These are phyloP conservation scores for Candida chilensis DNA, from an alignment of 805 yeast species.

Conservation along the genomic window DNA sequence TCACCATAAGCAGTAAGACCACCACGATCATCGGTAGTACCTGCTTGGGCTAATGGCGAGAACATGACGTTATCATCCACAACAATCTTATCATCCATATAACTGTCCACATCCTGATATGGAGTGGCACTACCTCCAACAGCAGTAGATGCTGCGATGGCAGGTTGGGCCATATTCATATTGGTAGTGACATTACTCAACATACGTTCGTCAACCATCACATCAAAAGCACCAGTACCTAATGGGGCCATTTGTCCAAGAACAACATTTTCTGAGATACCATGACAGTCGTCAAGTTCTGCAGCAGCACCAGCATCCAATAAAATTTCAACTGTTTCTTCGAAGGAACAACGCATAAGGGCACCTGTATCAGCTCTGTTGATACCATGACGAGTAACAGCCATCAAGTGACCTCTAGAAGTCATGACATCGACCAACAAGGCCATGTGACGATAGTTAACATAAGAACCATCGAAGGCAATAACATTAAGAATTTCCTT, in stretches of 20 bases:
- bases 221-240: slow-evolving; percentile 97
- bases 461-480: slow-evolving; percentile 99
- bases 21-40: slow-evolving; percentile 70
- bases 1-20: slow-evolving; percentile 90
- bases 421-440: slow-evolving; percentile 97
- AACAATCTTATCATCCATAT: slow-evolving; percentile 53
- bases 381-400: slow-evolving; percentile 98
- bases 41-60: slow-evolving; percentile 88
- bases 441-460: slow-evolving; percentile 97
- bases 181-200: slow-evolving; percentile 57
- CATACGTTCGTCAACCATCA: slow-evolving; percentile 86
- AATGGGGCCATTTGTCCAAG: slow-evolving; percentile 98
- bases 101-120: slow-evolving; percentile 57
- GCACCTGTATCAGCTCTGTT: slow-evolving; percentile 99
- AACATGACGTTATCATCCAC: slow-evolving; percentile 68
- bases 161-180: slow-evolving; percentile 18
- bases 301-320: slow-evolving; percentile 98
- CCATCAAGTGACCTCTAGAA: slow-evolving; percentile 95
- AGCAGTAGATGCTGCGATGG: slow-evolving; percentile 26
- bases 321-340: slow-evolving; percentile 96
- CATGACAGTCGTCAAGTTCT: slow-evolving; percentile 95
- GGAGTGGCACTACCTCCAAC: slow-evolving; percentile 88
- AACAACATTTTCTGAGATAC: slow-evolving; percentile 96
- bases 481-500: slow-evolving; percentile 93
- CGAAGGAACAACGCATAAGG: slow-evolving; percentile 97